Evolutionary conservation across 768 basidiomycete species (phyloP), one percentile per base, ranked within the genome.

Genomic region (Mycena venus): DNA sequence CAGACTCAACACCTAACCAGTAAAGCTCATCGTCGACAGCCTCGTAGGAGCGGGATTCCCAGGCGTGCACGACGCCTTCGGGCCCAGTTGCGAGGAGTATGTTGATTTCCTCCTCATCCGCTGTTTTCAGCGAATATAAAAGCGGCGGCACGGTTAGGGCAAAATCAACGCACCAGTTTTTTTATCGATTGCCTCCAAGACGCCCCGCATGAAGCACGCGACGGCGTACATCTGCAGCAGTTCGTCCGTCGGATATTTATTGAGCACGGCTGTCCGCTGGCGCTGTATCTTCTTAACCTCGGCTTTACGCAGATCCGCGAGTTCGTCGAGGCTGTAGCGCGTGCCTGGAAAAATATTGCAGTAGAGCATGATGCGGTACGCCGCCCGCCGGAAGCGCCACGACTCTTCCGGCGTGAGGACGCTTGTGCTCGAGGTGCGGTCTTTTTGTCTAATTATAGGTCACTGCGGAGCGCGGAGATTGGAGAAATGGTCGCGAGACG

Each of bases 341-440:
- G 14, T n/a, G 15, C 36, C 60, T 12, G 60, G 34, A 23, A 61
- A 61, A 14, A 34, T 19, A 9, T 32, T 31, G 32, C 19, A 8
- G 19, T 32, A 58, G 8, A 58, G 32, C 31, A 31, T 32, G 42
- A 79, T 62, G 17, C 77, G 75, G 70, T 79, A 78, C 21, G 76
- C 34, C 4, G 79, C 80, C n/a, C 76, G 72, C 25, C 72, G 77
- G 42, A 82, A 82, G 29, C 76, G 75, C 59, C 61, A 71, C 6
- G 81, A 82, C 55, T 82, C 81, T 12, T 68, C 53, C 2, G 75
- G 32, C 21, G 76, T 78, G 17, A 82, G 73, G 12, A 51, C 42
- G 69, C 75, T 80, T 4, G 53, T 73, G 14, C 53, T 44, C 21
- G 79, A 66, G 9, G 60, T 49, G 23, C 34, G 47, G n/a, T 64